phyloP scores from a whole-genome alignment of 2,329 filamentous ascomycete species.

The Penicillium thymicola region DNA sequence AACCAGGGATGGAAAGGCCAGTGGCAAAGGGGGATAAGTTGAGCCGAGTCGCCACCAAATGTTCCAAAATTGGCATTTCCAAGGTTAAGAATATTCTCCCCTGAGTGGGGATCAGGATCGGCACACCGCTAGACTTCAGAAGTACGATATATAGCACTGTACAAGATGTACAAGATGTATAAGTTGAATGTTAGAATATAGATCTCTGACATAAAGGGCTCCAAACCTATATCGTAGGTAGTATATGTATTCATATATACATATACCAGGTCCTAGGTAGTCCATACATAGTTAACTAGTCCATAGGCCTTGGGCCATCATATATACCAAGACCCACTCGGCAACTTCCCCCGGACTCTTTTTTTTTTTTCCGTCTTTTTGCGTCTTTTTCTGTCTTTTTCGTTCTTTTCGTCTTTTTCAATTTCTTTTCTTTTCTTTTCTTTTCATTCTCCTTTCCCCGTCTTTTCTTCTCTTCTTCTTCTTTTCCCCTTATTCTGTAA shows the following conservation, averaged over 20 bases:
- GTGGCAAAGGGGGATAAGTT: slow-evolving; percentile 4
- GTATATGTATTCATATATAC: not conserved
- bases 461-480: slow-evolving; percentile 1
- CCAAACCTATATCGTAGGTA: not conserved
- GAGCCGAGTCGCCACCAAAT: slow-evolving; percentile 7
- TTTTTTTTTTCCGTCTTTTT: not conserved
- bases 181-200: not conserved
- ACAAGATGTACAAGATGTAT: not conserved
- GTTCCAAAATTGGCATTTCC: not conserved
- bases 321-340: slow-evolving; percentile 1
- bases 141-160: not conserved
- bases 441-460: slow-evolving; percentile 5
- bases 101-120: slow-evolving; percentile 14
- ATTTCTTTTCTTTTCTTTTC: slow-evolving; percentile 13
- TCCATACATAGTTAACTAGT: not conserved
- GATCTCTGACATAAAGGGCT: not conserved
- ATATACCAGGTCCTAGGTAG: not conserved
- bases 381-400: slow-evolving; percentile 2
- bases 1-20: not conserved
- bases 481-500: slow-evolving; percentile 3
- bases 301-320: not conserved
- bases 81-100: slow-evolving; percentile 11
- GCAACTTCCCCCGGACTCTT: slow-evolving; percentile 18
- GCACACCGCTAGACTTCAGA: slow-evolving; percentile 7
- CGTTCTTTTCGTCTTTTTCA: slow-evolving; percentile 1